Percentiles rank a stretch among this genome's conserved stretches.
These are phyloP conservation scores for Globisporangium spiculum DNA, from an alignment of 352 stramenopile genomes.

Conservation along the genomic window DNA sequence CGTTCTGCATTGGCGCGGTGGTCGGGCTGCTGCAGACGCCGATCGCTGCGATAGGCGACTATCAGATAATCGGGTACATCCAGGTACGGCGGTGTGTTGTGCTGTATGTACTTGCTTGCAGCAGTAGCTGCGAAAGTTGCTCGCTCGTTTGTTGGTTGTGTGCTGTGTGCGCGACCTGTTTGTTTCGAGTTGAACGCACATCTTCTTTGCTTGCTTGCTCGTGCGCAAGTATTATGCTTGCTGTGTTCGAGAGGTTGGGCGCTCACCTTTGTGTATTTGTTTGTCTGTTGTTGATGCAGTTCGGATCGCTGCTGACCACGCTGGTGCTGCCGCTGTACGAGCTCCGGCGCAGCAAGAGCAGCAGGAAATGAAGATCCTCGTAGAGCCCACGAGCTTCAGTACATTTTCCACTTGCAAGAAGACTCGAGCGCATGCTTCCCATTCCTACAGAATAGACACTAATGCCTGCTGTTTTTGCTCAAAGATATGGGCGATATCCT, in stretches of 20 bases:
- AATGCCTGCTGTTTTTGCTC: background rate
- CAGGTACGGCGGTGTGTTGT: constrained; percentile 29
- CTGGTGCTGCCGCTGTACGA: constrained; percentile 51
- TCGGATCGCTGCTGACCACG: constrained; percentile 46
- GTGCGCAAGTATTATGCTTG: constrained; percentile 1
- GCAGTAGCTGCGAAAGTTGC: background rate
- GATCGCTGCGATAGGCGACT: constrained; percentile 51
- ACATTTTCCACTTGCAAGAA: background rate
- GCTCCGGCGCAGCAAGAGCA: constrained; percentile 22
- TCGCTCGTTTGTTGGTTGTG: background rate
- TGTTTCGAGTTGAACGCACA: background rate
- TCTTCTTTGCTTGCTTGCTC: constrained; percentile 18
- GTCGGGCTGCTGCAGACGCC: constrained; percentile 66
- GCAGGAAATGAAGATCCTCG: background rate
- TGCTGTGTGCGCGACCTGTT: constrained; percentile 18
- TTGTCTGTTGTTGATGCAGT: constrained; percentile 22
- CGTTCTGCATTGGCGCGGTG: constrained; percentile 65
- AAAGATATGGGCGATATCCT: background rate
- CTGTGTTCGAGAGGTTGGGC: background rate
- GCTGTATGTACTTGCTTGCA: background rate
- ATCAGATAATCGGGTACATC: constrained; percentile 37
- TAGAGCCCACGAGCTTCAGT: background rate
- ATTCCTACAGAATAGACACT: background rate
- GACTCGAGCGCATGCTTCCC: background rate
- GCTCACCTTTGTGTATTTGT: constrained; percentile 1